Evolutionary conservation across 805 yeast species (phyloP).

Genomic region (Hanseniaspora mollemarum): DNA sequence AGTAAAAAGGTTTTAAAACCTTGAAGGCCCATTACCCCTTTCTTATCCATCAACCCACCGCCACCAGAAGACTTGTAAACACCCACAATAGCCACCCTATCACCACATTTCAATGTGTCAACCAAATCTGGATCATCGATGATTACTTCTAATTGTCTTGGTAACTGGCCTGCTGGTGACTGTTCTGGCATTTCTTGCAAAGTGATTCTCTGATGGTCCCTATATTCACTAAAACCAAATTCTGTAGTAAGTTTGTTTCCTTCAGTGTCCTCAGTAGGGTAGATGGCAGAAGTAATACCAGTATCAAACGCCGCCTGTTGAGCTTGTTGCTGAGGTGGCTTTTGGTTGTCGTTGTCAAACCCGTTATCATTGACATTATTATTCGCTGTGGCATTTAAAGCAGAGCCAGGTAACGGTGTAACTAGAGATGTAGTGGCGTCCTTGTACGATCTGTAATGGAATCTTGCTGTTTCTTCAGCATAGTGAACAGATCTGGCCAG

Average conservation of each 20-base stretch:
- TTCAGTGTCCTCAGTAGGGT: conserved; percentile 85
- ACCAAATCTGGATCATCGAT: conserved; percentile 85
- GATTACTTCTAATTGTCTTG: conserved; percentile 84
- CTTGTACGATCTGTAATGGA: conserved; percentile 82
- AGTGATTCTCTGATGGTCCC: conserved; percentile 83
- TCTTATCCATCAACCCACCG: conserved; percentile 48
- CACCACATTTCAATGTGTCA: conserved; percentile 89
- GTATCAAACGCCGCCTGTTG: background rate
- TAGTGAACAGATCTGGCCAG: conserved; percentile 69
- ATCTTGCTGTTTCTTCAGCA: conserved; percentile 57
- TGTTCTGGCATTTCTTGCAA: conserved; percentile 97
- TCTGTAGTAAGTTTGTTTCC: conserved; percentile 84
- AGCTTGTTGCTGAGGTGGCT: conserved; percentile 22
- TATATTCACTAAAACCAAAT: conserved; percentile 80
- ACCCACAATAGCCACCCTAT: conserved; percentile 86
- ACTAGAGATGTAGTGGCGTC: conserved; percentile 79
- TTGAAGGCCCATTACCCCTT: conserved; percentile 29
- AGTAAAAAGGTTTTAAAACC: conserved; percentile 73
- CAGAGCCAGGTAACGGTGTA: conserved; percentile 15
- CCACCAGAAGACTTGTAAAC: conserved; percentile 64
- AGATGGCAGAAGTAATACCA: conserved; percentile 55
- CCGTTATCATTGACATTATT: background rate
- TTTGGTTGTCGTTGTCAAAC: background rate
- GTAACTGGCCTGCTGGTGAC: conserved; percentile 97
- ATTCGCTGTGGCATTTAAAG: conserved; percentile 47